phyloP scores from a whole-genome alignment of 306 rosid genomes.

The Prunus mongolica region DNA sequence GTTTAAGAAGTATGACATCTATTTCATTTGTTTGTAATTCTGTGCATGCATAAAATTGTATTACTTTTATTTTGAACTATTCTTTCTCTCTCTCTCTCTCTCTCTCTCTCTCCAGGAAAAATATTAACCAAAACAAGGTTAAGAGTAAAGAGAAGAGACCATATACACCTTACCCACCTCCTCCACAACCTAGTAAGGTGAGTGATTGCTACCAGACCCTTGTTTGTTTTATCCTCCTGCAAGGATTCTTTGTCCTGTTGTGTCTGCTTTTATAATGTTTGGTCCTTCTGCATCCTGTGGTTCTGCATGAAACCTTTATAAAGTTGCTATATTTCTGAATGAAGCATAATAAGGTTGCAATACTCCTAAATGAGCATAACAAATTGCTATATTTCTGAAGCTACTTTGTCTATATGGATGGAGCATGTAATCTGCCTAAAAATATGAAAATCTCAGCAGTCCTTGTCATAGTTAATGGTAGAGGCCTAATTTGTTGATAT shows the following conservation, averaged over 20 bases:
- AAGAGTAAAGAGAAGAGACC: constrained; percentile 68
- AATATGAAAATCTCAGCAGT: neutral
- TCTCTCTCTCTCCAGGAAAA: constrained; percentile 60
- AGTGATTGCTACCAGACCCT: constrained; percentile 17
- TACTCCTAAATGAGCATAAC: neutral
- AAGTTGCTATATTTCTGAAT: neutral
- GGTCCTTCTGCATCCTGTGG: no score
- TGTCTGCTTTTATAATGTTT: no score
- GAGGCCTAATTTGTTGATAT: neutral
- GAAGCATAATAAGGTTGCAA: neutral
- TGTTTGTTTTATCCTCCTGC: constrained; percentile 3
- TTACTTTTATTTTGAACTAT: neutral
- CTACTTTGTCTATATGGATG: neutral
- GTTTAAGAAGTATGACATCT: constrained; percentile 65
- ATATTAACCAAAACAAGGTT: constrained; percentile 69
- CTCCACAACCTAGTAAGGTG: constrained; percentile 90
- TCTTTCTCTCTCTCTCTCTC: neutral
- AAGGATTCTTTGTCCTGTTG: neutral
- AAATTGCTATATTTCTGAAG: neutral
- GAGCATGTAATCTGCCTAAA: neutral
- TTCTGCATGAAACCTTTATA: no score
- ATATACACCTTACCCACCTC: constrained; percentile 89
- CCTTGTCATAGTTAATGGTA: neutral
- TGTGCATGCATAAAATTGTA: neutral
- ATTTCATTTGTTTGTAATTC: neutral